A percentile compares a stretch with the other conserved stretches of the same genome.
phyloP scores from a whole-genome alignment of 768 basidiomycete genomes.

The Kwoniella sp. region DNA sequence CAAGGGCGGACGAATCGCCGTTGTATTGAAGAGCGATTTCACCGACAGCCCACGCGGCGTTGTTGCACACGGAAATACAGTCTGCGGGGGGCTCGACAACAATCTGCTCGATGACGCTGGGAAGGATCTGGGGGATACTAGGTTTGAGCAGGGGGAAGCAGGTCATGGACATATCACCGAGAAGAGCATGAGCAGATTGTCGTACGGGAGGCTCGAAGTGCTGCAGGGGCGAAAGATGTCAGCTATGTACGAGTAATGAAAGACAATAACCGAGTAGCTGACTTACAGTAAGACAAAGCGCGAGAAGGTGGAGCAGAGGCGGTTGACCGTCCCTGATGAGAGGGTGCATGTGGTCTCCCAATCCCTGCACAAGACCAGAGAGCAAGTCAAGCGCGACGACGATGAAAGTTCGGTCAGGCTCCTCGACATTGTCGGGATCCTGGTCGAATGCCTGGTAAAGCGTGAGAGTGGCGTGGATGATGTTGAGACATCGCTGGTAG shows the following conservation, averaged over 20 bases:
- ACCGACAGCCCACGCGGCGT: slow-evolving; percentile 99
- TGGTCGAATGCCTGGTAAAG: slow-evolving; percentile 86
- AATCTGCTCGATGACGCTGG: slow-evolving; percentile 82
- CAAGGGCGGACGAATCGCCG: slow-evolving; percentile 58
- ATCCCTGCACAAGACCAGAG: slow-evolving; percentile 91
- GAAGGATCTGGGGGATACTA: slow-evolving; percentile 84
- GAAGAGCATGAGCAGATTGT: slow-evolving; percentile 96
- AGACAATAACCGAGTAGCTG: neutral
- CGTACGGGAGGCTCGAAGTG: slow-evolving; percentile 94
- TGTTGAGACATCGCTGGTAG: slow-evolving; percentile 83
- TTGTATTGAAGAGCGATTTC: slow-evolving; percentile 88
- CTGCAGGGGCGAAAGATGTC: slow-evolving; percentile 34
- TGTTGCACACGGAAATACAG: slow-evolving; percentile 95
- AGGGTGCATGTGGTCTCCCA: slow-evolving; percentile 74
- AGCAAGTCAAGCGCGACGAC: slow-evolving; percentile 97
- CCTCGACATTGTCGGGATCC: slow-evolving; percentile 78
- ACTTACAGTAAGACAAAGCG: slow-evolving; percentile 75
- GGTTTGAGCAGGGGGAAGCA: slow-evolving; percentile 85
- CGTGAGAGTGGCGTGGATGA: slow-evolving; percentile 79
- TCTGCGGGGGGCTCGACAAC: slow-evolving; percentile 90
- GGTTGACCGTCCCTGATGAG: slow-evolving; percentile 72
- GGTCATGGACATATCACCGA: slow-evolving; percentile 96
- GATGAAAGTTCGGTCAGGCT: slow-evolving; percentile 95
- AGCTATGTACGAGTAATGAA: neutral
- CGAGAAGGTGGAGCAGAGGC: slow-evolving; percentile 75